Evolutionary conservation across 305 asterid genomes (phyloP), one percentile per base, ranked within the genome.

Genomic region (Fraxinus sp.): DNA sequence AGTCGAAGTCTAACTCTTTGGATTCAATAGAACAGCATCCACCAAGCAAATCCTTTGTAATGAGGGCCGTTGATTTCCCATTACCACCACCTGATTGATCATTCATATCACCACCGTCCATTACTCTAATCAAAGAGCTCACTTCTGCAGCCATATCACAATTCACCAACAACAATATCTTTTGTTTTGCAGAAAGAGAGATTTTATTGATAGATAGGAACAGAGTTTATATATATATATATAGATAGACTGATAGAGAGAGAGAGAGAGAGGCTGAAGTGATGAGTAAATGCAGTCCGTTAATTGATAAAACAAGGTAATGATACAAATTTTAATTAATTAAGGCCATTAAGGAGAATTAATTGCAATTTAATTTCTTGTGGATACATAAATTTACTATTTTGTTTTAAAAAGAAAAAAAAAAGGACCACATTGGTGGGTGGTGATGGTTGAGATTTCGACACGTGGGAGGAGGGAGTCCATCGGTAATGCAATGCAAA

Each of bases 1-100:
- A 84, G 88, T 93, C 98, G 33, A 95, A 95, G 93, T 95, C 97
- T 81, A 95, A 44, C 76, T 95, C 98, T 66, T 91, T 87, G 7
- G 95, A 88, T 72, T 93, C 97, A 77, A 91, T 90, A 55, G 90
- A 84, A 32, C 87, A 83, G 76, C 92, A 83, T 8, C 93, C 97
- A 0, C 97, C 97, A 55, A 95, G 97, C 75, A 95, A 79, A 88
- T 95, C 98, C 75, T 92, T 81, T 0, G 98, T 95, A 80, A 95
- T 92, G 89, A 93, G 89, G 13, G 89, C 91, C 85, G 92, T 87
- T 0, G 93, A 79, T 86, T 88, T 91, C 30, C 68, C 87, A 7
- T 83, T 82, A 8, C 83, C 78, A 80, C 73, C 0, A 5, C 78
- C 80, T 0, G 90, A 64, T 14, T 46, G 57, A 13, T 87, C 94